phyloP scores from a whole-genome alignment of 2,329 filamentous ascomycete species.

The Exophiala mesophila region DNA sequence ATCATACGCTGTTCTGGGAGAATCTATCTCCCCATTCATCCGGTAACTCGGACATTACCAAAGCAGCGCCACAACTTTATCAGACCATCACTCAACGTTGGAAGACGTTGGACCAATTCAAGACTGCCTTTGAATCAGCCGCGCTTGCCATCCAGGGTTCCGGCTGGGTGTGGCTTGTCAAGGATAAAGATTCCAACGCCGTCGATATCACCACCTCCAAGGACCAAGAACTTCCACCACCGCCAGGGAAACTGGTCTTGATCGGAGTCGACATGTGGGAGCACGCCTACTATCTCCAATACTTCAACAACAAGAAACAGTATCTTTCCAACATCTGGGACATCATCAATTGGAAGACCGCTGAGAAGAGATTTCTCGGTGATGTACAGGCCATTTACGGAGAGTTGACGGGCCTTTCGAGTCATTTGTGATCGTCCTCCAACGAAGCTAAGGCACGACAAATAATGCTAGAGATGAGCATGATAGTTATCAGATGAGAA shows the following conservation, averaged over 20 bases:
- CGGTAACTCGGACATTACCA: slow-evolving; percentile 51
- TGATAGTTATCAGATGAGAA: no score
- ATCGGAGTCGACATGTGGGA: slow-evolving; percentile 89
- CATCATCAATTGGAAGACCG: slow-evolving; percentile 21
- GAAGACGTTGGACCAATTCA: slow-evolving; percentile 64
- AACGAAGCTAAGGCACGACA: no score
- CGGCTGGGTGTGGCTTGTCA: slow-evolving; percentile 84
- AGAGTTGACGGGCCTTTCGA: slow-evolving; percentile 13
- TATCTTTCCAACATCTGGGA: slow-evolving; percentile 21
- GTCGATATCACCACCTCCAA: slow-evolving; percentile 75
- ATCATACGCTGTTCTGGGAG: slow-evolving; percentile 68
- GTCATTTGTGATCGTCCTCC: slow-evolving; percentile 15
- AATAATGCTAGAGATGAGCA: no score
- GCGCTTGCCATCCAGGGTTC: slow-evolving; percentile 73
- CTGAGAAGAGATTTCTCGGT: slow-evolving; percentile 19
- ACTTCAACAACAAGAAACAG: slow-evolving; percentile 24
- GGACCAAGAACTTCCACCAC: slow-evolving; percentile 61
- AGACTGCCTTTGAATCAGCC: slow-evolving; percentile 58
- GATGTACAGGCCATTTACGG: slow-evolving; percentile 15
- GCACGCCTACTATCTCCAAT: slow-evolving; percentile 82
- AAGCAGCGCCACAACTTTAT: slow-evolving; percentile 53
- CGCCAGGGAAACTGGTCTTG: slow-evolving; percentile 46
- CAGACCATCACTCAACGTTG: slow-evolving; percentile 61
- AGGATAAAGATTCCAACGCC: slow-evolving; percentile 45
- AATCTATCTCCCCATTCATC: slow-evolving; percentile 63